These are phyloP conservation scores for Aspergillus sp. DNA, from an alignment of 2,329 filamentous ascomycete genomes.

Conservation along the genomic window DNA sequence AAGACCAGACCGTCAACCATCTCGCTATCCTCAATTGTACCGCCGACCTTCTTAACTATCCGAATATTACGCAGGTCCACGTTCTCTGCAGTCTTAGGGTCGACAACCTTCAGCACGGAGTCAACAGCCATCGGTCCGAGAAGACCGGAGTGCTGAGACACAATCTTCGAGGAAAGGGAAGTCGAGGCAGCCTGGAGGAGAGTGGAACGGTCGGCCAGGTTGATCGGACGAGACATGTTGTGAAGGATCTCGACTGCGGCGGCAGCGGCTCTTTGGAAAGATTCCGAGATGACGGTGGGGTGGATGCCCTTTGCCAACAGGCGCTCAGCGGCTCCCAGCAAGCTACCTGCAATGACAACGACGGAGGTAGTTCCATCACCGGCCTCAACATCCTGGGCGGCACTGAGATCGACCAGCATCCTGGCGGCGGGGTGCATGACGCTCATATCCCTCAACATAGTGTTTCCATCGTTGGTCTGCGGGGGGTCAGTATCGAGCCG, in stretches of 20 bases:
- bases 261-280: conserved; percentile 90
- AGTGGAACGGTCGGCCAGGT: conserved; percentile 78
- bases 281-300: conserved; percentile 94
- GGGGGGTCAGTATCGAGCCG: conserved; percentile 24
- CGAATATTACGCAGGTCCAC: conserved; percentile 95
- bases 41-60: conserved; percentile 95
- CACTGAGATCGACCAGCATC: conserved; percentile 96
- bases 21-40: conserved; percentile 97
- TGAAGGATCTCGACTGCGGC: conserved; percentile 86
- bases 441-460: conserved; percentile 98
- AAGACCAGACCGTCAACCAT: conserved; percentile 92
- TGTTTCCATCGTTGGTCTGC: conserved; percentile 94
- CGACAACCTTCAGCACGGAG: conserved; percentile 91
- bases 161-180: conserved; percentile 96
- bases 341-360: conserved; percentile 92
- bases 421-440: conserved; percentile 99
- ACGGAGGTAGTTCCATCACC: conserved; percentile 98
- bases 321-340: conserved; percentile 88
- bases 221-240: conserved; percentile 92
- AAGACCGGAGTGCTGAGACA: conserved; percentile 91
- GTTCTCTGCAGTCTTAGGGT: conserved; percentile 91
- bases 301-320: conserved; percentile 89
- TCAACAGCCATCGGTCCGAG: conserved; percentile 98
- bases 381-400: conserved; percentile 96
- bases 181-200: conserved; percentile 96